Conservation (phyloP, 768 basidiomycete genomes). For the Panaeolus cyanescens region DNA sequence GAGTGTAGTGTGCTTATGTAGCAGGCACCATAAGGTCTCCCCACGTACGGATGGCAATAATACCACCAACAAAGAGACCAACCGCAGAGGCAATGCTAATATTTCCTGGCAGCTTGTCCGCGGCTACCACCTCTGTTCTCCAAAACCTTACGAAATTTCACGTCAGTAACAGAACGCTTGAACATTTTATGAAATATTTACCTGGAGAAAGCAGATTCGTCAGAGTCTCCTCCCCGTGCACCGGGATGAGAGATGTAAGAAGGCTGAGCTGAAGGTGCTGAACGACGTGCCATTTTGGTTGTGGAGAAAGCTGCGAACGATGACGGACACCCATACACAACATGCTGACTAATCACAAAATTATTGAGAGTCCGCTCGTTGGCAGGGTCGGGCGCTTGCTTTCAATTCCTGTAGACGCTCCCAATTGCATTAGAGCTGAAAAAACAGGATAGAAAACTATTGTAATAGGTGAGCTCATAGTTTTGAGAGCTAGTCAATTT, state of each 20-base stretch:
- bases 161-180: background rate
- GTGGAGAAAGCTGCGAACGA: slow-evolving; percentile 8
- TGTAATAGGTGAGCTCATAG: too few species aligned
- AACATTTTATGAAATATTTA: slow-evolving; percentile 27
- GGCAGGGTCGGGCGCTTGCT: background rate
- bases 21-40: slow-evolving; percentile 77
- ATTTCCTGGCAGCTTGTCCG: slow-evolving; percentile 77
- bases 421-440: too few species aligned
- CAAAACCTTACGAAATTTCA: slow-evolving; percentile 35
- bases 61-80: slow-evolving; percentile 68
- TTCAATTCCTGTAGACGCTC: too few species aligned
- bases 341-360: background rate
- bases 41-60: slow-evolving; percentile 72
- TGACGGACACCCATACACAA: background rate
- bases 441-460: too few species aligned
- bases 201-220: slow-evolving; percentile 64
- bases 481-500: too few species aligned
- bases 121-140: slow-evolving; percentile 67
- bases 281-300: slow-evolving; percentile 67
- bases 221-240: slow-evolving; percentile 50
- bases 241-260: slow-evolving; percentile 54
- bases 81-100: slow-evolving; percentile 68
- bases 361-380: background rate
- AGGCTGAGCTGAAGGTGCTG: slow-evolving; percentile 52
- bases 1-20: slow-evolving; percentile 6